Evolutionary conservation across 345 rosid genomes (phyloP).

Genomic region (Aquilaria malaccensis): DNA sequence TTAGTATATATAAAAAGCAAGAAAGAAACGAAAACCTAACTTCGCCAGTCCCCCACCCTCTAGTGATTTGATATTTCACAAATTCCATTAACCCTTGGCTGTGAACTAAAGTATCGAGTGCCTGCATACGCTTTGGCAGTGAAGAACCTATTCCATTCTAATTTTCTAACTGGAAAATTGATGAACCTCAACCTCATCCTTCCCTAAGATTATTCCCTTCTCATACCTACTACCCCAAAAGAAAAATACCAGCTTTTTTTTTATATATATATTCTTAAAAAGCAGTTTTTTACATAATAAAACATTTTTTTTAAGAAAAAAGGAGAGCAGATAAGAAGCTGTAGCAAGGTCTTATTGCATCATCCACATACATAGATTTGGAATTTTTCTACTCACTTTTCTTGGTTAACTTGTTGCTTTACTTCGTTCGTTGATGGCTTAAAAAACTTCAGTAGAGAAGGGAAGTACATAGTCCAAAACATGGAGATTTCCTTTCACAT

Average conservation of each 20-base stretch:
- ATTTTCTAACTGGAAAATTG: background rate
- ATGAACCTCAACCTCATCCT: background rate
- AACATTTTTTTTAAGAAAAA: background rate
- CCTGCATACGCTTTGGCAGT: background rate
- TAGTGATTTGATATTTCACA: background rate
- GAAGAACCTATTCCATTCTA: conserved; percentile 13
- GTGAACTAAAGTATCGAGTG: background rate
- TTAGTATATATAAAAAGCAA: no score
- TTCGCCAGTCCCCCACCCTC: no score
- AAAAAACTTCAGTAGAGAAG: no score
- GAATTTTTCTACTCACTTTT: no score
- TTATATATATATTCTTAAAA: background rate
- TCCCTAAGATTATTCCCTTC: background rate
- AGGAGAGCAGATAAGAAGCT: background rate
- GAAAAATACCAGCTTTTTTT: background rate
- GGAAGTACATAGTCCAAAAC: no score
- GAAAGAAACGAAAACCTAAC: no score
- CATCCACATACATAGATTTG: no score
- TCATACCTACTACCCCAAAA: conserved; percentile 1
- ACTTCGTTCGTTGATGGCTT: no score
- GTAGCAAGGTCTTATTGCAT: no score
- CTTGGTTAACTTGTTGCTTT: no score
- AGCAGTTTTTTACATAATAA: background rate
- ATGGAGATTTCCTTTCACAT: no score
- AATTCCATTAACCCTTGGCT: background rate